Conservation (phyloP, 2,329 filamentous ascomycete genomes). For the Claviceps citrina region DNA sequence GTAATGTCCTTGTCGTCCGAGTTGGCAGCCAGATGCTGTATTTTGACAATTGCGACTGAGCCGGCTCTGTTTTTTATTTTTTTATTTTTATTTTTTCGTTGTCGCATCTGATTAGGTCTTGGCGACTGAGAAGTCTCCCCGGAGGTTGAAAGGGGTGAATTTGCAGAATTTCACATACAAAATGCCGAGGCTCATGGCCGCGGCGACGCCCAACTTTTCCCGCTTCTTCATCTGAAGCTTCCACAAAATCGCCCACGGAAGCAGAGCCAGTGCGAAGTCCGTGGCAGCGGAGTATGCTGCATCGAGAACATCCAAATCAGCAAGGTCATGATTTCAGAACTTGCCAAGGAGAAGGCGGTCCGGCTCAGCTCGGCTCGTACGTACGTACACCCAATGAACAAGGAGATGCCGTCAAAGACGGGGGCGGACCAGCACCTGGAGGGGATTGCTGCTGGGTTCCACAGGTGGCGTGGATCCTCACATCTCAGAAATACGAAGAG, state of each 20-base stretch:
- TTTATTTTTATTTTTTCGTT: too few relatives aligned
- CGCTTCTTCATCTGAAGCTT: constrained; percentile 5
- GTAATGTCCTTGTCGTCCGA: constrained; percentile 4
- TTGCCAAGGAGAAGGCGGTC: too few relatives aligned
- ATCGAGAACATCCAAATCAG: background rate
- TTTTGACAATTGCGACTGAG: constrained; percentile 5
- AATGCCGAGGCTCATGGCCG: constrained; percentile 6
- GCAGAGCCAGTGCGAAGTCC: constrained; percentile 4
- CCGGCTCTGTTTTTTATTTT: constrained; percentile 5
- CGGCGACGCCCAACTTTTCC: constrained; percentile 5
- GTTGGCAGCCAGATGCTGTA: constrained; percentile 4
- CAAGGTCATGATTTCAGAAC: too few relatives aligned
- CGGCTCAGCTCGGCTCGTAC: too few relatives aligned
- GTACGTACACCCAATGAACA: constrained; percentile 7
- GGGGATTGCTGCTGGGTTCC: constrained; percentile 3
- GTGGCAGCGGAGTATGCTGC: constrained; percentile 6
- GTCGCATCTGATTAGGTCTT: background rate
- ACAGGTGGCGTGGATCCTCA: constrained; percentile 4
- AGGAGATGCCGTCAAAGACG: constrained; percentile 1
- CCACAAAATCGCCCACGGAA: constrained; percentile 6
- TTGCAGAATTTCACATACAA: constrained; percentile 4
- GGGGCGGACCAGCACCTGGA: constrained; percentile 2
- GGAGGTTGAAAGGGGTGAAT: too few relatives aligned
- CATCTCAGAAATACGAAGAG: constrained; percentile 5
- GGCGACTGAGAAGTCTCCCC: too few relatives aligned